Conservation (phyloP, 345 rosid species). For the Gossypium mustelinum region DNA sequence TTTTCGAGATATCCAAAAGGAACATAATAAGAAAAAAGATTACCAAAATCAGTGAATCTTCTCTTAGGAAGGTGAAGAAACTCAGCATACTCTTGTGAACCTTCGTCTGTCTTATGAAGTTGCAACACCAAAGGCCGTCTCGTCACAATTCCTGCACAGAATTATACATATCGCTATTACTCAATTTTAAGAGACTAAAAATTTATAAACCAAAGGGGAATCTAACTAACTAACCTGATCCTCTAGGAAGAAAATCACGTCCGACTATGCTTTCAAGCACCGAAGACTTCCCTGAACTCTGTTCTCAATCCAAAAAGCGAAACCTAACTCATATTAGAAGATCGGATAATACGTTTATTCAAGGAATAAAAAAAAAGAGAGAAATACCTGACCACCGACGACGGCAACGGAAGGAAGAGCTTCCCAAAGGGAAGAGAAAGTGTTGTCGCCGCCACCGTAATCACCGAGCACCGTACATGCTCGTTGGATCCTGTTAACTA, state of each 20-base stretch:
- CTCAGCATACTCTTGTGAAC: conserved; percentile 54
- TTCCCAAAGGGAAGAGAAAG: conserved; percentile 69
- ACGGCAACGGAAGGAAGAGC: conserved; percentile 66
- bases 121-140: conserved; percentile 71
- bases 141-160: conserved; percentile 52
- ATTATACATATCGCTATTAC: background rate
- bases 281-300: conserved; percentile 71
- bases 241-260: conserved; percentile 66
- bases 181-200: background rate
- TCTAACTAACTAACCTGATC: conserved; percentile 38
- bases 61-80: conserved; percentile 54
- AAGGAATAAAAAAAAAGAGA: background rate
- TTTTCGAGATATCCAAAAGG: background rate
- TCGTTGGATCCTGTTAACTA: conserved; percentile 53
- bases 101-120: conserved; percentile 51
- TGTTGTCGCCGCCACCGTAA: conserved; percentile 31
- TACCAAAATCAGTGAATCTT: conserved; percentile 45
- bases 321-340: background rate
- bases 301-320: conserved; percentile 9
- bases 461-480: conserved; percentile 66
- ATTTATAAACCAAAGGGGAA: background rate
- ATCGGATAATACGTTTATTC: background rate
- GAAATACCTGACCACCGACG: conserved; percentile 61
- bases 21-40: background rate
- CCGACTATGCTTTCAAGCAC: conserved; percentile 72